Percentiles rank a stretch among this genome's conserved stretches.
Conservation (phyloP, 1,284 basidiomycete genomes). For the Ustilago esculenta region DNA sequence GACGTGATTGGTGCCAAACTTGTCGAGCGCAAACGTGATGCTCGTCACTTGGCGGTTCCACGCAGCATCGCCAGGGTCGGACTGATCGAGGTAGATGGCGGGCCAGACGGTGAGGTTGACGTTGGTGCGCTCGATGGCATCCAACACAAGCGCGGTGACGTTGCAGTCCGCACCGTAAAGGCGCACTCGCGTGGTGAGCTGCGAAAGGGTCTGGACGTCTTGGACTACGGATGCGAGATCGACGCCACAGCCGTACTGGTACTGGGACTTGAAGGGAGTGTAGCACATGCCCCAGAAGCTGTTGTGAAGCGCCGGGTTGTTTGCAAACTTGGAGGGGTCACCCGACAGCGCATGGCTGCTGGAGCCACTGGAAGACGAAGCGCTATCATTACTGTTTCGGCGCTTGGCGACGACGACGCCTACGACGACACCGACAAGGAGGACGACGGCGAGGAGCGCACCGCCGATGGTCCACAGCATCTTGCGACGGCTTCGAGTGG, state of each 20-base stretch:
- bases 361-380: constrained; percentile 9
- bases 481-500: constrained; percentile 13
- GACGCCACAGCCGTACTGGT: constrained; percentile 32
- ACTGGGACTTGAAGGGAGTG: constrained; percentile 42
- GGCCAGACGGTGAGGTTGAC: constrained; percentile 41
- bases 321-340: constrained; percentile 38
- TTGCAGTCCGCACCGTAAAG: constrained; percentile 49
- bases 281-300: constrained; percentile 45
- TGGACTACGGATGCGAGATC: constrained; percentile 29
- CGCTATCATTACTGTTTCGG: constrained; percentile 3
- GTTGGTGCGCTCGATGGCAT: constrained; percentile 45
- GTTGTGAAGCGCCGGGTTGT: constrained; percentile 33
- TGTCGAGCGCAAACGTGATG: constrained; percentile 36
- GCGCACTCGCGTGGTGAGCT: constrained; percentile 32
- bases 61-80: constrained; percentile 23
- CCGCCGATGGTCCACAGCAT: constrained; percentile 25
- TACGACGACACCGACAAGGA: constrained; percentile 27
- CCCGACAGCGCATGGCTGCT: constrained; percentile 20
- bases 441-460: constrained; percentile 17
- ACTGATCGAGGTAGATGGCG: constrained; percentile 34
- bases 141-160: constrained; percentile 36
- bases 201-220: constrained; percentile 33
- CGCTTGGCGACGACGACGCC: constrained; percentile 35
- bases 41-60: constrained; percentile 34
- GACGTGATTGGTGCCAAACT: constrained; percentile 33